Percentiles rank a stretch among this genome's conserved stretches.
Conservation (phyloP, 129 eudicot genomes). For the Heracleum sosnowskyi region DNA sequence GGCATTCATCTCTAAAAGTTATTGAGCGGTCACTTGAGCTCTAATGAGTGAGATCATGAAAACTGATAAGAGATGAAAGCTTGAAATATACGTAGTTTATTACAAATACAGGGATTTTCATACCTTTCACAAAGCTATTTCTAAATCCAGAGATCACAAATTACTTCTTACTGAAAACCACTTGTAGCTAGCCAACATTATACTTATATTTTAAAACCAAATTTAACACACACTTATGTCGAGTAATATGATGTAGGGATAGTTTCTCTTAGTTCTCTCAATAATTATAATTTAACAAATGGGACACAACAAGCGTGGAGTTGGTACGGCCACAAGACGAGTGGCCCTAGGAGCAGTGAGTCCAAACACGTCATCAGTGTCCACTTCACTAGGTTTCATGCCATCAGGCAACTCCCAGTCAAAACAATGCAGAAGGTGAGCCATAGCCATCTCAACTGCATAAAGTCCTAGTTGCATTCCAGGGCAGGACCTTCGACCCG, state of each 20-base stretch:
- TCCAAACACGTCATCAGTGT: slow-evolving; percentile 65
- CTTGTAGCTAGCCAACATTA: too few species aligned
- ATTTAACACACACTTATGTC: too few species aligned
- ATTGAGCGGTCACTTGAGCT: too few species aligned
- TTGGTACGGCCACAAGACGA: slow-evolving; percentile 66
- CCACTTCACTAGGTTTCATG: slow-evolving; percentile 69
- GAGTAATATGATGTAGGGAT: too few species aligned
- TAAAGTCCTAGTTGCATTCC: slow-evolving; percentile 81
- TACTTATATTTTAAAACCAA: neutral
- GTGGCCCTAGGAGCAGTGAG: slow-evolving; percentile 75
- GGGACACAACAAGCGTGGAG: slow-evolving; percentile 52
- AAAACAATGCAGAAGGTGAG: slow-evolving; percentile 64
- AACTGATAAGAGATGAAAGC: too few species aligned
- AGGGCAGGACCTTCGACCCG: slow-evolving; percentile 87
- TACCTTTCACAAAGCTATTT: too few species aligned
- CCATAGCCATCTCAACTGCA: slow-evolving; percentile 65
- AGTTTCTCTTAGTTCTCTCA: neutral
- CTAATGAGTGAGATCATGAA: too few species aligned
- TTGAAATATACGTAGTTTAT: too few species aligned
- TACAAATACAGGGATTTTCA: neutral
- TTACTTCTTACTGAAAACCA: too few species aligned
- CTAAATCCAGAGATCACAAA: neutral
- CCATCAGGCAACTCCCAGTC: slow-evolving; percentile 82
- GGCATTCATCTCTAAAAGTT: too few species aligned
- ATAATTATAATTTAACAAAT: slow-evolving; percentile 20